These are phyloP conservation scores for Arthrinium phaeospermum DNA, from an alignment of 2,329 filamentous ascomycete species.

Conservation along the genomic window DNA sequence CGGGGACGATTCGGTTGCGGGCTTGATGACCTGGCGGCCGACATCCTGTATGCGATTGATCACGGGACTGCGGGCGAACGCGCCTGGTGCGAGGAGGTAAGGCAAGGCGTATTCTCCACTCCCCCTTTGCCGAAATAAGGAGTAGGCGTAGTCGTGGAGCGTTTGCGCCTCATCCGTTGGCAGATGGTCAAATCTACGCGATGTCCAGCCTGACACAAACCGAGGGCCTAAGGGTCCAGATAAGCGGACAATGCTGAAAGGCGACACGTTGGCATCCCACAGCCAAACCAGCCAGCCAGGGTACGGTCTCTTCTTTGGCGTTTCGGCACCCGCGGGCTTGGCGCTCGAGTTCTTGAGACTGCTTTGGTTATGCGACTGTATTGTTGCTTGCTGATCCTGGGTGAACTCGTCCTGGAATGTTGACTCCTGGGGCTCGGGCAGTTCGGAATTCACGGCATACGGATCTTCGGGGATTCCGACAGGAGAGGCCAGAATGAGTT, in stretches of 20 bases:
- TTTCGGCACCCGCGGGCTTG: conserved; percentile 38
- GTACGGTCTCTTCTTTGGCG: conserved; percentile 58
- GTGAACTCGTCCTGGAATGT: conserved; percentile 79
- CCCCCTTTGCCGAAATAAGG: conserved; percentile 88
- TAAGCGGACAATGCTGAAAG: conserved; percentile 89
- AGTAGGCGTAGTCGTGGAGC: conserved; percentile 92
- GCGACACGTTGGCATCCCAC: conserved; percentile 96
- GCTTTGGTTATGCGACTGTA: conserved; percentile 33
- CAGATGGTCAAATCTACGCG: conserved; percentile 87
- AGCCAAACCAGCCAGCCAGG: conserved; percentile 90
- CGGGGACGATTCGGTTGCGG: conserved; percentile 38
- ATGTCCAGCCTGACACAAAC: conserved; percentile 94
- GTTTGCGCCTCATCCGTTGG: conserved; percentile 79
- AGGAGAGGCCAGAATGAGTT: conserved; percentile 92
- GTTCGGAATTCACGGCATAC: conserved; percentile 79
- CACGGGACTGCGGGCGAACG: conserved; percentile 85
- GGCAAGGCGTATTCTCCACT: conserved; percentile 93
- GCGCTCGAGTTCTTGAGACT: conserved; percentile 48
- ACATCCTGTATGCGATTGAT: conserved; percentile 87
- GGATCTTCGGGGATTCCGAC: conserved; percentile 96
- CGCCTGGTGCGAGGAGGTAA: conserved; percentile 91
- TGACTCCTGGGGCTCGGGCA: conserved; percentile 79
- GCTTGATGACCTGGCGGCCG: conserved; percentile 69
- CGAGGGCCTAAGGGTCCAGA: conserved; percentile 88
- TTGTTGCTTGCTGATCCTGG: conserved; percentile 67